phyloP scores from a whole-genome alignment of 2,329 filamentous ascomycete species.

The Orbilia javanica region DNA sequence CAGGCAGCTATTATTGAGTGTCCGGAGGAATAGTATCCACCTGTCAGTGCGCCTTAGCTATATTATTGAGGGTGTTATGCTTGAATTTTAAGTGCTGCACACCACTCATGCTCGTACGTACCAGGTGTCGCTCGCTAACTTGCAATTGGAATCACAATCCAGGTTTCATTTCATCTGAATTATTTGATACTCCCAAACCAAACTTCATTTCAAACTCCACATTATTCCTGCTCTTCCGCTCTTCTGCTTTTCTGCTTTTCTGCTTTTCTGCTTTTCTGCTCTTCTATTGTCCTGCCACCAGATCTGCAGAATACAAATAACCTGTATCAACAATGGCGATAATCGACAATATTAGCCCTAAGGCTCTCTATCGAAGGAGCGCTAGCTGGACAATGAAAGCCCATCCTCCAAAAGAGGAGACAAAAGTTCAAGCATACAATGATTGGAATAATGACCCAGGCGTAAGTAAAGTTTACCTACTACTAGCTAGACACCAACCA shows the following conservation, averaged over 20 bases:
- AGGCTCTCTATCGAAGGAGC: conserved; percentile 45
- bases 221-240: not conserved
- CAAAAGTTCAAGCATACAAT: conserved; percentile 37
- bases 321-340: conserved; percentile 33
- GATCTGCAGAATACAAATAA: too few relatives aligned
- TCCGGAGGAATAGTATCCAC: conserved; percentile 23
- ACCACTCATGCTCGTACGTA: not conserved
- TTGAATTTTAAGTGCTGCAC: conserved; percentile 7
- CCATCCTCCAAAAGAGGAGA: conserved; percentile 24
- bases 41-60: conserved; percentile 4
- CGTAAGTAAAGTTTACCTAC: conserved; percentile 9
- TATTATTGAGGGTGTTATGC: conserved; percentile 21
- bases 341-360: conserved; percentile 38
- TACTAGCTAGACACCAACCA: not conserved
- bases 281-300: too few relatives aligned
- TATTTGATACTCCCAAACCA: not conserved
- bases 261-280: too few relatives aligned
- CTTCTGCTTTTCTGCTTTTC: too few relatives aligned
- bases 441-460: conserved; percentile 58
- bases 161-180: not conserved
- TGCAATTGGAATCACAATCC: not conserved
- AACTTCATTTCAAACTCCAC: not conserved
- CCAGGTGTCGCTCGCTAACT: not conserved
- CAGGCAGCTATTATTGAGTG: conserved; percentile 37
- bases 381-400: conserved; percentile 31